Evolutionary conservation across 495 filamentous ascomycete genomes (phyloP).

Genomic region (Collariella sp.): DNA sequence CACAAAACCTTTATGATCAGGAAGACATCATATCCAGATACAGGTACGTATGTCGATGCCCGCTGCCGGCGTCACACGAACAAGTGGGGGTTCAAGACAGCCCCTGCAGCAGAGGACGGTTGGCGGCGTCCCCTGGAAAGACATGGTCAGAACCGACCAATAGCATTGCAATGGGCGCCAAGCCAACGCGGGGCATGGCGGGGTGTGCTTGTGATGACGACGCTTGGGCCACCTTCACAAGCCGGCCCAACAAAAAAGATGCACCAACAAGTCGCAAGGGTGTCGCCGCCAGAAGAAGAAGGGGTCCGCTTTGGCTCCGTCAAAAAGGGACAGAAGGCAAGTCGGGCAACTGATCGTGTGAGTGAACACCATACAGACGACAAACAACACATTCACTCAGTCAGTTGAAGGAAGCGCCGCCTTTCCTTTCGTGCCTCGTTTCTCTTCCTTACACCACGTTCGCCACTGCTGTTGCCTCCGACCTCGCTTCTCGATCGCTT

Average conservation of each 20-base stretch:
- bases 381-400: neutral
- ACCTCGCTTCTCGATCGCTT: neutral
- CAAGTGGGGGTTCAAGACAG: no score
- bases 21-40: no score
- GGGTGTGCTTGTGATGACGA: no score
- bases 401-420: neutral
- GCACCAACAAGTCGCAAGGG: neutral
- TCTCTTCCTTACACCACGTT: no score
- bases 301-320: neutral
- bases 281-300: neutral
- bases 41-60: no score
- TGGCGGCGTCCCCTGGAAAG: no score
- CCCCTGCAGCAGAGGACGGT: no score
- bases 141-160: no score
- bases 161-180: no score
- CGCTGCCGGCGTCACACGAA: no score
- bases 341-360: conserved; percentile 26
- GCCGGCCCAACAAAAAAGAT: neutral
- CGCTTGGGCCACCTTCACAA: conserved; percentile 1
- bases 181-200: no score
- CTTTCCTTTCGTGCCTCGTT: neutral
- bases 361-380: neutral
- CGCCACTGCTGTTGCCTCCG: neutral
- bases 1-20: no score
- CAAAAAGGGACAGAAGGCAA: conserved; percentile 9